These are phyloP conservation scores for Daucus carota DNA, from an alignment of 129 eudicot genomes.

Conservation along the genomic window DH1_v3.0 NC_030384.2:42168001-42168500, in stretches of 20 bases:
- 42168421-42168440: not conserved
- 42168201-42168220: slow-evolving; percentile 99
- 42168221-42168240: not conserved
- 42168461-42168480: slow-evolving; percentile 3
- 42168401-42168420: not conserved
- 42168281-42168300: not conserved
- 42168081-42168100: slow-evolving; percentile 64
- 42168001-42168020: not conserved
- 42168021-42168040: not conserved
- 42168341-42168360: slow-evolving; percentile 89
- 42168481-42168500: slow-evolving; percentile 85
- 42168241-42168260: not conserved
- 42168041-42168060: slow-evolving; percentile 1
- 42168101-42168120: slow-evolving; percentile 91
- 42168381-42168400: slow-evolving; percentile 72
- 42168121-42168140: slow-evolving; percentile 98
- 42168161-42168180: slow-evolving; percentile 97
- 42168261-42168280: not conserved
- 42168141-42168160: slow-evolving; percentile 96
- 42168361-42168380: slow-evolving; percentile 89
- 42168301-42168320: slow-evolving; percentile 76
- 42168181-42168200: slow-evolving; percentile 90
- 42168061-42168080: slow-evolving; percentile 92
- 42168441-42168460: not conserved
- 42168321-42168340: slow-evolving; percentile 83